These are phyloP conservation scores for Gillenia trifoliata DNA, from an alignment of 306 rosid genomes.

Conservation along the genomic window DNA sequence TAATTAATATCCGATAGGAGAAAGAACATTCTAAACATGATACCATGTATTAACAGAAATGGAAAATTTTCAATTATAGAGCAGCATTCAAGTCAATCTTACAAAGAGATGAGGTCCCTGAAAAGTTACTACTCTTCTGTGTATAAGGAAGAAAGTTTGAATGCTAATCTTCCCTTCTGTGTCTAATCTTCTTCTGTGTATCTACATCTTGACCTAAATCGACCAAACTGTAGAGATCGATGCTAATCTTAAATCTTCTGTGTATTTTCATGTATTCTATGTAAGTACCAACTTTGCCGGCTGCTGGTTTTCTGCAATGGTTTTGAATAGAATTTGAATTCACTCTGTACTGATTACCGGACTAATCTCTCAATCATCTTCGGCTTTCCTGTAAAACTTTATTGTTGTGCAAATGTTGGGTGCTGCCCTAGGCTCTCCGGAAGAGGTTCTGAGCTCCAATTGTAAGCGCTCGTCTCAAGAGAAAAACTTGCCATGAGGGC, in stretches of 20 bases:
- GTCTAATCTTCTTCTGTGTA: conserved; percentile 5
- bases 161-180: background rate
- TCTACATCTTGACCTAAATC: background rate
- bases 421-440: background rate
- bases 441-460: background rate
- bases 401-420: background rate
- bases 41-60: too few species aligned
- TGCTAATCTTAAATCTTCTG: background rate
- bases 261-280: background rate
- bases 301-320: background rate
- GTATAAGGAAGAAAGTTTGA: background rate
- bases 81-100: background rate
- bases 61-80: background rate
- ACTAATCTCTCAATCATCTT: background rate
- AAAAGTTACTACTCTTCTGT: background rate
- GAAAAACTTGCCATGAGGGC: conserved; percentile 30
- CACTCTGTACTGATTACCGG: background rate
- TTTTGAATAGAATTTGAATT: background rate
- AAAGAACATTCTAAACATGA: background rate
- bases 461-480: background rate
- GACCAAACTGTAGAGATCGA: background rate
- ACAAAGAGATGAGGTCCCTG: background rate
- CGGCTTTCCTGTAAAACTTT: background rate
- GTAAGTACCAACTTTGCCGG: background rate
- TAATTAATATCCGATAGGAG: background rate